Evolutionary conservation across 2,329 filamentous ascomycete species (phyloP).

Genomic region (Cadophora luteo-olivacea): DNA sequence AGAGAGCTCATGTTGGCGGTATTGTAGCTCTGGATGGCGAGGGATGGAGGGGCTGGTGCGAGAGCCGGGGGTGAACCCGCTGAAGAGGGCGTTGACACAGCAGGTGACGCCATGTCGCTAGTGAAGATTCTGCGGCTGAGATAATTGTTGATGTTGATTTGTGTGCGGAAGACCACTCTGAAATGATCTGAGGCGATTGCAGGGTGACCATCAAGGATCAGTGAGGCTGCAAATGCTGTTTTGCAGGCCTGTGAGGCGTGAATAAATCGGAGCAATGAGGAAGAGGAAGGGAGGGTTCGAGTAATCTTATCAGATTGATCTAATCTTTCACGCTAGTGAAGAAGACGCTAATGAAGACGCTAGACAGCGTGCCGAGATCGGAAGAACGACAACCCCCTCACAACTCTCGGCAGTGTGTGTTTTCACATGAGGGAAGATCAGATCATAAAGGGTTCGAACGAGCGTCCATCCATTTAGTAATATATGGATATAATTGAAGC

Average conservation of each 20-base stretch:
- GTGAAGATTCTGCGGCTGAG: constrained; percentile 15
- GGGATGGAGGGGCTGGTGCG: constrained; percentile 42
- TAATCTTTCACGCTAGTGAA: not conserved
- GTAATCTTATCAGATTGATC: constrained; percentile 20
- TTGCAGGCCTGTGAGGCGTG: not conserved
- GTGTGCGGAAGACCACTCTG: not conserved
- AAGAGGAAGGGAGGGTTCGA: constrained; percentile 4
- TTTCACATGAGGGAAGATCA: not conserved
- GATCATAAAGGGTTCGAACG: not conserved
- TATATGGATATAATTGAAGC: not conserved
- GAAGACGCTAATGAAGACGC: not conserved
- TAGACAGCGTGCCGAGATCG: constrained; percentile 2
- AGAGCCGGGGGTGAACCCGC: constrained; percentile 46
- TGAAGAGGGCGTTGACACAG: constrained; percentile 48
- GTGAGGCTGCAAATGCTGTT: constrained; percentile 6
- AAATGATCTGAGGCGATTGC: constrained; percentile 8
- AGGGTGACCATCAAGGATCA: constrained; percentile 19
- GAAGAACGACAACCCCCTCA: not conserved
- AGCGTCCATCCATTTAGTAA: not conserved
- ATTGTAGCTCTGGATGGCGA: constrained; percentile 46
- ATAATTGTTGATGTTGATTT: not conserved
- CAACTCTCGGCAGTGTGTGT: not conserved
- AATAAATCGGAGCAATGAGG: constrained; percentile 8
- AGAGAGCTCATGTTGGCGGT: constrained; percentile 33
- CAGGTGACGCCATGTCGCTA: constrained; percentile 47